Percentiles rank a stretch among this genome's conserved stretches.
phyloP scores from a whole-genome alignment of 2,329 filamentous ascomycete genomes.

The Scleromitrula shiraiana region DNA sequence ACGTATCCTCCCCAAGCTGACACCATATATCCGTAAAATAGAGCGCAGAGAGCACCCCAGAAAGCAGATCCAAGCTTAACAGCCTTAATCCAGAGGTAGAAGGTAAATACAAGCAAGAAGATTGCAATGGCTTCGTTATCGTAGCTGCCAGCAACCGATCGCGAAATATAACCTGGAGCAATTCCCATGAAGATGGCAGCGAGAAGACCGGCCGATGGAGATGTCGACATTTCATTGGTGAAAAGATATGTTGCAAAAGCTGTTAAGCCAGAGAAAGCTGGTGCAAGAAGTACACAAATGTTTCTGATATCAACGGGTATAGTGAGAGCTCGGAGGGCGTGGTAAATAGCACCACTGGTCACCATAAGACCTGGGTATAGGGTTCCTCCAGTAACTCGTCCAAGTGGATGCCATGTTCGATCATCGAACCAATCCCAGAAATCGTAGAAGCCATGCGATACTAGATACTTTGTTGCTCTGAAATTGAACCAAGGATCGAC shows the following conservation, averaged over 20 bases:
- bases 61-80: conserved; percentile 93
- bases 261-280: conserved; percentile 88
- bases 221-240: conserved; percentile 95
- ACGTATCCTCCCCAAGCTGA: conserved; percentile 99
- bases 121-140: conserved; percentile 99
- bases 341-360: conserved; percentile 94
- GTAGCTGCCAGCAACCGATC: conserved; percentile 96
- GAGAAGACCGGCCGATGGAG: conserved; percentile 86
- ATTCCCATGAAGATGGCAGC: conserved; percentile 97
- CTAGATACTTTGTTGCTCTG: conserved; percentile 93
- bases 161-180: conserved; percentile 91
- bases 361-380: conserved; percentile 98
- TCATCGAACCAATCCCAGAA: conserved; percentile 99
- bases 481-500: conserved; percentile 99
- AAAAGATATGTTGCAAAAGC: conserved; percentile 89
- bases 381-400: conserved; percentile 97
- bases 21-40: conserved; percentile 99
- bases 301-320: conserved; percentile 97
- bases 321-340: conserved; percentile 78
- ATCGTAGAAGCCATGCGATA: conserved; percentile 93
- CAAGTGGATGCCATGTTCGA: conserved; percentile 98
- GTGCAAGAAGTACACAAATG: conserved; percentile 93
- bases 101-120: conserved; percentile 96
- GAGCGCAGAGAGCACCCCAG: conserved; percentile 87
- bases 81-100: conserved; percentile 98